Conservation (phyloP, 2,329 filamentous ascomycete species). For the Fusarium beomiforme region DNA sequence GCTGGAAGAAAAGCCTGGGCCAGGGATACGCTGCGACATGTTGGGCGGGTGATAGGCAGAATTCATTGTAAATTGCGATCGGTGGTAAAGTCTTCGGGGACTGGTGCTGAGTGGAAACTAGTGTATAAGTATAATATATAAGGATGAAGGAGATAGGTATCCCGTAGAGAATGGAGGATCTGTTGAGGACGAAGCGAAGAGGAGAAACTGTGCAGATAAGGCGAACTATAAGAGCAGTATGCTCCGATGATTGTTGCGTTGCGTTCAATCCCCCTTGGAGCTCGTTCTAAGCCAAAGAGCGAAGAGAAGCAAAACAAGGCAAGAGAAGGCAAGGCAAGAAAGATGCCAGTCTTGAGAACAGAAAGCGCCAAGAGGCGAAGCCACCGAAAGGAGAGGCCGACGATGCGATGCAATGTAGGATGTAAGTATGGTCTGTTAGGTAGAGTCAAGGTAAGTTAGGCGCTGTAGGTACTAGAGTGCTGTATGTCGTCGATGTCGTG, state of each 20-base stretch:
- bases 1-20: slow-evolving; percentile 39
- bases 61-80: slow-evolving; percentile 42
- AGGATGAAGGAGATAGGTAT: background rate
- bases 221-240: slow-evolving; percentile 31
- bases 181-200: slow-evolving; percentile 12
- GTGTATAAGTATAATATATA: slow-evolving; percentile 1
- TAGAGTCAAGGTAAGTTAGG: background rate
- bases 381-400: slow-evolving; percentile 33
- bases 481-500: slow-evolving; percentile 21
- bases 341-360: background rate
- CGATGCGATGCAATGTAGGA: slow-evolving; percentile 9
- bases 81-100: background rate
- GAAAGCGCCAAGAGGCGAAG: slow-evolving; percentile 20
- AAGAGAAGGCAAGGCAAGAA: slow-evolving; percentile 3
- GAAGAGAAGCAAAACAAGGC: background rate
- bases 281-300: slow-evolving; percentile 10
- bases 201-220: slow-evolving; percentile 9
- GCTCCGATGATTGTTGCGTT: slow-evolving; percentile 11
- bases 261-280: background rate
- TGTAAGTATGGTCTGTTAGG: background rate
- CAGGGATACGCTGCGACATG: slow-evolving; percentile 47
- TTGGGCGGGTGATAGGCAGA: slow-evolving; percentile 45
- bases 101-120: background rate
- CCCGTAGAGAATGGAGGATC: background rate
- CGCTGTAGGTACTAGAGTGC: background rate